Evolutionary conservation across 2,329 filamentous ascomycete genomes (phyloP).

Genomic region (Colletotrichum tabaci): DNA sequence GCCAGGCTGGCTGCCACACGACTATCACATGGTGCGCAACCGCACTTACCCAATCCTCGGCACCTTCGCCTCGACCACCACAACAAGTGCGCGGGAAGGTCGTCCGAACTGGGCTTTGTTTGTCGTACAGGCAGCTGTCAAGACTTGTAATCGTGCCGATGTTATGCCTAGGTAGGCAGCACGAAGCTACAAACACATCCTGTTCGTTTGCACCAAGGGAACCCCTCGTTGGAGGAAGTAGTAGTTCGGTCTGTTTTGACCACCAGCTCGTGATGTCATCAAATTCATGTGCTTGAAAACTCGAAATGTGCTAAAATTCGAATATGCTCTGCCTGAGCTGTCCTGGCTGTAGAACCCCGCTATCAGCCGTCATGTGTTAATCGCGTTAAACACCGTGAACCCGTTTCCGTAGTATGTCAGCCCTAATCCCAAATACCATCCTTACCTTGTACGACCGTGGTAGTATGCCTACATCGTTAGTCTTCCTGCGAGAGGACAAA

Average conservation of each 20-base stretch:
- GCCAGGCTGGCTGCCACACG: not conserved
- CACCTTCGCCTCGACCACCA: not conserved
- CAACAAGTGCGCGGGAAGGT: not conserved
- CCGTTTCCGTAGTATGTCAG: constrained; percentile 25
- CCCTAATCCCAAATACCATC: not conserved
- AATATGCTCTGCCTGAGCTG: constrained; percentile 34
- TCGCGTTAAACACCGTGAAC: constrained; percentile 25
- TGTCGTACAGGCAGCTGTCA: not conserved
- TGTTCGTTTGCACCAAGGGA: not conserved
- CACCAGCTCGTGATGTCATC: constrained; percentile 1
- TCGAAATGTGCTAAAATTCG: not conserved
- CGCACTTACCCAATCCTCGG: not conserved
- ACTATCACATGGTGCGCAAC: constrained; percentile 10
- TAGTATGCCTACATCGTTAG: not conserved
- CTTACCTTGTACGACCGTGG: constrained; percentile 15
- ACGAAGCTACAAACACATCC: not conserved
- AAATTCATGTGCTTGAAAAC: constrained; percentile 1
- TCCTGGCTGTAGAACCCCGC: constrained; percentile 40
- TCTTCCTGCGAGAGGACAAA: constrained; percentile 3
- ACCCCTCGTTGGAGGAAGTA: not conserved
- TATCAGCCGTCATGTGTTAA: constrained; percentile 31
- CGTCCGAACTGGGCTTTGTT: constrained; percentile 7
- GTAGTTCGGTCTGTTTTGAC: not conserved
- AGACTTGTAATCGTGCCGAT: not conserved
- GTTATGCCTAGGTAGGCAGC: not conserved